A percentile compares a stretch with the other conserved stretches of the same genome.
phyloP scores from a whole-genome alignment of 345 rosid genomes.

The Moricandia moricandioides region DNA sequence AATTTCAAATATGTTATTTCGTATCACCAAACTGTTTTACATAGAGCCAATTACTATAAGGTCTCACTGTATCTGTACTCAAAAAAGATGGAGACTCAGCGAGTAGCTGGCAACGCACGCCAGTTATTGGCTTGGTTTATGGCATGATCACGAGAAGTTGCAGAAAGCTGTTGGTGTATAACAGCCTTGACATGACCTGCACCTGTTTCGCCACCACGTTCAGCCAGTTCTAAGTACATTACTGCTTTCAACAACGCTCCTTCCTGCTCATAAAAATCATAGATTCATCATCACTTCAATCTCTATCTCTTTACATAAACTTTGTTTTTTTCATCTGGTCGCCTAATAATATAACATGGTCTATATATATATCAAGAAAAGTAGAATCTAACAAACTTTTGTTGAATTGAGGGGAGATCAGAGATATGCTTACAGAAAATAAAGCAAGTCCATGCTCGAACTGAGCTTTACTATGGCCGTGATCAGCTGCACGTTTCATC shows the following conservation, averaged over 20 bases:
- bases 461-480: constrained; percentile 84
- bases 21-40: not conserved
- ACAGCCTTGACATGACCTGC: constrained; percentile 72
- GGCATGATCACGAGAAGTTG: constrained; percentile 49
- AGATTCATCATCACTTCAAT: not conserved
- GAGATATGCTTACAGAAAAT: constrained; percentile 55
- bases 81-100: constrained; percentile 13
- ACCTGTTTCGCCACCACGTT: constrained; percentile 76
- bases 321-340: too few relatives aligned
- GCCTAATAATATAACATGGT: too few relatives aligned
- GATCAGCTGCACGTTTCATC: constrained; percentile 96
- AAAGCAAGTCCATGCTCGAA: constrained; percentile 83
- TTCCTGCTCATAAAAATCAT: constrained; percentile 50
- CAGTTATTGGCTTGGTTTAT: constrained; percentile 58
- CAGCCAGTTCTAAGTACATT: constrained; percentile 84
- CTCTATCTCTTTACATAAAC: not conserved
- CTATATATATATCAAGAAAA: too few relatives aligned
- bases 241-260: constrained; percentile 74
- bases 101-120: constrained; percentile 51
- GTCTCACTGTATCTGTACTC: not conserved
- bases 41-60: not conserved
- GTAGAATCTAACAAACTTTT: too few relatives aligned
- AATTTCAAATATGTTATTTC: not conserved
- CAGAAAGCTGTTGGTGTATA: constrained; percentile 64
- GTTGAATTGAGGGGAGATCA: not conserved